These are phyloP conservation scores for Solanum peruvianum DNA, from an alignment of 257 asterid genomes.

Conservation along the genomic window DNA sequence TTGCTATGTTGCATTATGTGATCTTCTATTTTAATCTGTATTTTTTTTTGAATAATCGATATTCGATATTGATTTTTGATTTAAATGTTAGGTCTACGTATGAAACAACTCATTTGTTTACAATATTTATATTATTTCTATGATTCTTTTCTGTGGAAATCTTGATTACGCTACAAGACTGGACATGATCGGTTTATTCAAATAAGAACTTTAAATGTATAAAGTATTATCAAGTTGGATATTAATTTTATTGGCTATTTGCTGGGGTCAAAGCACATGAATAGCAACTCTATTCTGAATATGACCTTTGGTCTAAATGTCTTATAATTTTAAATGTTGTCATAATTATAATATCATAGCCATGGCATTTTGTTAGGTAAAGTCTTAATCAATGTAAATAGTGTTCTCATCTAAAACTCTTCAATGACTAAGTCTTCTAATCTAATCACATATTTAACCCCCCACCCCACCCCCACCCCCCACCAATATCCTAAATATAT, in stretches of 20 bases:
- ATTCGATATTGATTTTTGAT: too few species aligned
- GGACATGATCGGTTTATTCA: not conserved
- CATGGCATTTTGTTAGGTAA: constrained; percentile 2
- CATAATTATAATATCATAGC: not conserved
- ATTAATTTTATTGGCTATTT: constrained; percentile 10
- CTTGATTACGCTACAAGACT: not conserved
- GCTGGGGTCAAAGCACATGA: constrained; percentile 7
- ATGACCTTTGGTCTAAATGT: not conserved
- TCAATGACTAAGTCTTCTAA: constrained; percentile 10
- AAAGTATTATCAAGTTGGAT: constrained; percentile 2
- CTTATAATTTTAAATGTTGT: not conserved
- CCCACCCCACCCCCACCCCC: not conserved
- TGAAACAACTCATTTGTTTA: too few species aligned
- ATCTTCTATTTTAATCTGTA: too few species aligned
- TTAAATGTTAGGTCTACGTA: too few species aligned
- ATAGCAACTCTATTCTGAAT: not conserved
- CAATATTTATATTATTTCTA: not conserved
- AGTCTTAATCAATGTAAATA: not conserved
- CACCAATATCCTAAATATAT: not conserved
- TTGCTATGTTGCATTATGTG: not conserved
- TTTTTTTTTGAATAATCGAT: too few species aligned
- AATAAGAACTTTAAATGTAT: not conserved
- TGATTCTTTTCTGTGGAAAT: not conserved
- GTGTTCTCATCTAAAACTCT: not conserved
- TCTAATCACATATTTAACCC: not conserved